Percentiles rank a stretch among this genome's conserved stretches.
Evolutionary conservation across 495 filamentous ascomycete genomes (phyloP).

Genomic region (Acidomyces sp.): DNA sequence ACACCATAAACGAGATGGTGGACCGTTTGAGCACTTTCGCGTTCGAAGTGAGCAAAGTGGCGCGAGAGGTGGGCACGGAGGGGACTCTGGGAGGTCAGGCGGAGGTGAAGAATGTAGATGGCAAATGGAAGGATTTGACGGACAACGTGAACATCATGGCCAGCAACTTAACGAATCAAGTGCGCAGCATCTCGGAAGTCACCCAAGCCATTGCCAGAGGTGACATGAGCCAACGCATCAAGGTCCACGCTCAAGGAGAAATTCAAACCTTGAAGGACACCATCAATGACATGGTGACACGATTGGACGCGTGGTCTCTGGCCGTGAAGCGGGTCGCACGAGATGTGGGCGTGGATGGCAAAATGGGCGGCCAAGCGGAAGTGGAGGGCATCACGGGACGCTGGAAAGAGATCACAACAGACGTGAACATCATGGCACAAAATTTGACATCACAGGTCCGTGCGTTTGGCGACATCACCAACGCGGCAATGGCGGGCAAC

Average conservation of each 20-base stretch:
- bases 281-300: slow-evolving; percentile 98
- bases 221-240: slow-evolving; percentile 91
- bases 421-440: slow-evolving; percentile 98
- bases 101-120: slow-evolving; percentile 93
- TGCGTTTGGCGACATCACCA: slow-evolving; percentile 95
- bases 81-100: slow-evolving; percentile 92
- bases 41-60: slow-evolving; percentile 97
- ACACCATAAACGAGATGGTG: slow-evolving; percentile 99
- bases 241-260: slow-evolving; percentile 90
- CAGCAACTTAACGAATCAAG: slow-evolving; percentile 85
- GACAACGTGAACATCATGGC: slow-evolving; percentile 96
- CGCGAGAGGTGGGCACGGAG: slow-evolving; percentile 94
- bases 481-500: slow-evolving; percentile 90
- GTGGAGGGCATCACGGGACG: slow-evolving; percentile 85
- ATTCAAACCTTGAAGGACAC: slow-evolving; percentile 89
- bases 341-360: slow-evolving; percentile 95
- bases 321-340: slow-evolving; percentile 93
- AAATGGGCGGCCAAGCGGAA: slow-evolving; percentile 97
- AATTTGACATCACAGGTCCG: slow-evolving; percentile 96
- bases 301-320: slow-evolving; percentile 89
- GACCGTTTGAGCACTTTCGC: slow-evolving; percentile 93
- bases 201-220: slow-evolving; percentile 92
- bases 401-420: slow-evolving; percentile 97
- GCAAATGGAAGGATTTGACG: slow-evolving; percentile 98
- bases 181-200: slow-evolving; percentile 90